phyloP scores from a whole-genome alignment of 1,284 basidiomycete species.

The Cryptococcus maquisensis region DNA sequence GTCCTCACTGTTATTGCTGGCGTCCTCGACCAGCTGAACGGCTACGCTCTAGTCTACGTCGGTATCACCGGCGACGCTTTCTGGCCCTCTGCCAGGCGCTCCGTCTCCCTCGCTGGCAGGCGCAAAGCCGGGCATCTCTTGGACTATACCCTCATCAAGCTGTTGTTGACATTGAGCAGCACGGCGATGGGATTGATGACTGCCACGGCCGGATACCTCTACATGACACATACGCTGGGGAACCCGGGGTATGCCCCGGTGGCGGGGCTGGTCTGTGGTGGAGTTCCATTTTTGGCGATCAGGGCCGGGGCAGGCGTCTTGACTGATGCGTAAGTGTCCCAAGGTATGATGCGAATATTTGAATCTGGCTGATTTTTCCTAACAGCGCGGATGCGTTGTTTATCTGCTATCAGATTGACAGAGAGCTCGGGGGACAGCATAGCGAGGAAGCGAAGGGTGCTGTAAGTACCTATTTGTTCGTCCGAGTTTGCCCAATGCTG shows the following conservation, averaged over 20 bases:
- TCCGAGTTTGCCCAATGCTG: not conserved
- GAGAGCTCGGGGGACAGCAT: conserved; percentile 62
- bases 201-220: conserved; percentile 75
- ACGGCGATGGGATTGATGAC: conserved; percentile 72
- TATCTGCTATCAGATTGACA: conserved; percentile 83
- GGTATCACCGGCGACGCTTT: conserved; percentile 83
- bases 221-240: conserved; percentile 75
- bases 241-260: conserved; percentile 72
- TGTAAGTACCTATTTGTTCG: conserved; percentile 51
- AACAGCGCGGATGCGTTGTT: conserved; percentile 67
- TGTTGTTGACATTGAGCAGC: conserved; percentile 61
- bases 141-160: conserved; percentile 62
- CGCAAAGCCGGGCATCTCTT: conserved; percentile 43
- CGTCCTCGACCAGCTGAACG: conserved; percentile 68
- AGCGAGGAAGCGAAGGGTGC: conserved; percentile 66
- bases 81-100: conserved; percentile 67
- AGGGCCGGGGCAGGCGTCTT: conserved; percentile 77
- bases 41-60: conserved; percentile 75
- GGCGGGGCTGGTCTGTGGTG: conserved; percentile 70
- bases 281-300: conserved; percentile 74
- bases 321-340: conserved; percentile 61
- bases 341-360: not conserved
- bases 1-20: conserved; percentile 54
- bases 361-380: conserved; percentile 5
- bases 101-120: conserved; percentile 51